A percentile compares a stretch with the other conserved stretches of the same genome.
Evolutionary conservation across 2,329 filamentous ascomycete species (phyloP).

Genomic region (Atkinsonella texensis): DNA sequence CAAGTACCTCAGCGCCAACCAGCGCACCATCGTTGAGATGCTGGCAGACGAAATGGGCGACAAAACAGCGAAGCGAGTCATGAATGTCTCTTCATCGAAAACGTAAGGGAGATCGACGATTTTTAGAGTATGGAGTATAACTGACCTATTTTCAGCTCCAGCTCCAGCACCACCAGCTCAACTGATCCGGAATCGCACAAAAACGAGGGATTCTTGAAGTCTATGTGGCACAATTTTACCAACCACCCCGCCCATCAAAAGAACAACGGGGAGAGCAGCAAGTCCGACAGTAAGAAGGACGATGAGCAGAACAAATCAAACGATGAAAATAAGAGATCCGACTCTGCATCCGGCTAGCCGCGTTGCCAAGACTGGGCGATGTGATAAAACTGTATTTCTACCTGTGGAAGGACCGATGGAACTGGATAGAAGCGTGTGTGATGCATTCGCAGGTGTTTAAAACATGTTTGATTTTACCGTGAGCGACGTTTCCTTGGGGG

Average conservation of each 20-base stretch:
- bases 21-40: slow-evolving; percentile 88
- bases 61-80: slow-evolving; percentile 80
- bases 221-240: slow-evolving; percentile 86
- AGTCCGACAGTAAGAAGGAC: slow-evolving; percentile 13
- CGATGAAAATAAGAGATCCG: slow-evolving; percentile 22
- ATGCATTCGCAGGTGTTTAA: slow-evolving; percentile 27
- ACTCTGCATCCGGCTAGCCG: slow-evolving; percentile 20
- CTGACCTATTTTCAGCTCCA: neutral
- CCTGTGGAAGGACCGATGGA: neutral
- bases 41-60: slow-evolving; percentile 93
- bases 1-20: slow-evolving; percentile 83
- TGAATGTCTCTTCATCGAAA: slow-evolving; percentile 51
- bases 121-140: neutral
- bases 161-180: slow-evolving; percentile 6
- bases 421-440: slow-evolving; percentile 9
- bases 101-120: slow-evolving; percentile 4
- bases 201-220: slow-evolving; percentile 84
- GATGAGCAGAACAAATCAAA: slow-evolving; percentile 13
- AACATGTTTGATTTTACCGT: slow-evolving; percentile 13
- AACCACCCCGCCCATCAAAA: slow-evolving; percentile 52
- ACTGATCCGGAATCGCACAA: slow-evolving; percentile 44
- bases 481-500: slow-evolving; percentile 12
- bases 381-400: slow-evolving; percentile 11
- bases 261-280: slow-evolving; percentile 16
- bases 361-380: slow-evolving; percentile 12